A percentile compares a stretch with the other conserved stretches of the same genome.
Evolutionary conservation across 345 rosid species (phyloP).

Genomic region (Gossypioides kirkii): DNA sequence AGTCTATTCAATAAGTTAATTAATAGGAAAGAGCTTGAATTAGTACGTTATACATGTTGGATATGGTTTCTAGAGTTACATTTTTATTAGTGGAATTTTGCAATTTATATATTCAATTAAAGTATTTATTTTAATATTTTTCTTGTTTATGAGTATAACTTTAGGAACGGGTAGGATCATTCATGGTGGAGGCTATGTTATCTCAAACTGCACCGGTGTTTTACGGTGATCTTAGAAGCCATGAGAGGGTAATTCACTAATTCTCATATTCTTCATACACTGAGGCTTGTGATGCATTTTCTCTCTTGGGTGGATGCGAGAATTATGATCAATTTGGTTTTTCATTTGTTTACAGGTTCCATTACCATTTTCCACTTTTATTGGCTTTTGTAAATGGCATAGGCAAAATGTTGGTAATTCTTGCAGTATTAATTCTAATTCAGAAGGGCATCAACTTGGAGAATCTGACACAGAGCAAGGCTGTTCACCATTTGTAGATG

Average conservation of each 20-base stretch:
- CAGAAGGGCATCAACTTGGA: constrained; percentile 18
- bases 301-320: constrained; percentile 2
- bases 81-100: background rate
- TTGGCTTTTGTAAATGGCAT: constrained; percentile 58
- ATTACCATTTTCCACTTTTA: constrained; percentile 64
- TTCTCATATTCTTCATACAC: background rate
- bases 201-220: constrained; percentile 69
- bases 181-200: constrained; percentile 72
- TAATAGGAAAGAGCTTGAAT: background rate
- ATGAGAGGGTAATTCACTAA: constrained; percentile 69
- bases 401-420: constrained; percentile 26
- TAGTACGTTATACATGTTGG: background rate
- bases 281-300: constrained; percentile 7
- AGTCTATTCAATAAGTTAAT: background rate
- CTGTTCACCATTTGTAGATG: constrained; percentile 24
- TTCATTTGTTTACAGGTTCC: constrained; percentile 46
- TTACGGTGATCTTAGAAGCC: constrained; percentile 87
- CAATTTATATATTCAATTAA: constrained; percentile 3
- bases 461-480: constrained; percentile 25
- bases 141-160: constrained; percentile 8
- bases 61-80: background rate
- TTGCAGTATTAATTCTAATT: constrained; percentile 16
- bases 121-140: background rate
- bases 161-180: constrained; percentile 63
- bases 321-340: background rate